Base-by-base conservation (phyloP, 495 filamentous ascomycete species). In the Pyrenula aspistea region DNA sequence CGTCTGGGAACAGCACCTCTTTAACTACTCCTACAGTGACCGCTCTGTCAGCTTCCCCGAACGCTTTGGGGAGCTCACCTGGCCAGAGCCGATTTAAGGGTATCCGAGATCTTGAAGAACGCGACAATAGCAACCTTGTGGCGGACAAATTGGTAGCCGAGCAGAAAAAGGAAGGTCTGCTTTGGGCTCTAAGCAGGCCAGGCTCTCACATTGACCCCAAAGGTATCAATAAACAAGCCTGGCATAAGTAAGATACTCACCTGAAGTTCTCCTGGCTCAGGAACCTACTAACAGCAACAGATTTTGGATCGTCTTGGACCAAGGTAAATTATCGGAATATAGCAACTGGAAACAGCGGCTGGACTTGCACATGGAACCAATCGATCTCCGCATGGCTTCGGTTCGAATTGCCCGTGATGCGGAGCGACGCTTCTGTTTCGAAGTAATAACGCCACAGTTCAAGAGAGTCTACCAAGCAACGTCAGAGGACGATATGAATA, bases 271-370 rank as follows among this genome's bases (percentile, higher is more conserved):
- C 36, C 42, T 21, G 20, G 49, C n/a, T 55, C 22, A 56, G 66
- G 25, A 65, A 59, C 54, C 10, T 60, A 10, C 59, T 59, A 57
- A 60, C 47, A 21, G 23, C 24, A 55, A 10, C 59, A 96, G 91
- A 64, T 97, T 95, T 68, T 99, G 93, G 93, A 92, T 99, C 60
- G 94, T 97, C 1, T 78, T 97, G 15, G 93, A 97, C 65, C 91
- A 93, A 70, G 93, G 93, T 2, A 94, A 91, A 67, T 73, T 99
- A 24, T 95, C 93, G 1, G 93, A 99, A 64, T 97, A 99, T 69
- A 94, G 90, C 65, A 97, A 99, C 69, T 99, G 93, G 93, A 99
- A 99, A 71, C 88, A 97, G 66, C 88, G 85, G 68, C 79, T 97
- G 51, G 94, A 96, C 68, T 76, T 96, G 31, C 93, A 99, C 66